Conservation (phyloP, 1,284 basidiomycete genomes). For the Porodaedalea pini region DNA sequence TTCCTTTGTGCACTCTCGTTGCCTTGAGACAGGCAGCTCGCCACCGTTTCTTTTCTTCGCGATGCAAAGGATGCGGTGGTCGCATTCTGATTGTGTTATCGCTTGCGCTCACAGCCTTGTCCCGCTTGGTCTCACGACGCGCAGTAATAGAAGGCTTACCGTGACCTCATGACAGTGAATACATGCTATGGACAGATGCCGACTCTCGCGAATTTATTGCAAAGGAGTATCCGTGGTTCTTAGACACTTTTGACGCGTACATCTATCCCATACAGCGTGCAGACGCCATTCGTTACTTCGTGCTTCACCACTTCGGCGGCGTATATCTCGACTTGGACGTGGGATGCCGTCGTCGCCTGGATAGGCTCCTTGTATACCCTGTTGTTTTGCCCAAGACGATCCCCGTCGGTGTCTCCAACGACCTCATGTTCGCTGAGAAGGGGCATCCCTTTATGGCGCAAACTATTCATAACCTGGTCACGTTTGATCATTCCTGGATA, state of each 20-base stretch:
- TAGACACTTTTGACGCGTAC: slow-evolving; percentile 91
- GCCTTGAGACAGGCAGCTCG: not conserved
- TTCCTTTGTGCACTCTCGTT: not conserved
- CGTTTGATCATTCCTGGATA: slow-evolving; percentile 92
- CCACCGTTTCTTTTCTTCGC: slow-evolving; percentile 18
- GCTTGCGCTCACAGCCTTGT: not conserved
- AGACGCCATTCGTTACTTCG: slow-evolving; percentile 97
- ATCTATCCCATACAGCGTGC: slow-evolving; percentile 94
- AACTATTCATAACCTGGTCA: slow-evolving; percentile 87
- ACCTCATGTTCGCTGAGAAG: slow-evolving; percentile 90
- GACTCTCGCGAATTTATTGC: slow-evolving; percentile 88
- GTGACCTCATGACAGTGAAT: slow-evolving; percentile 57
- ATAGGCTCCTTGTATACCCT: slow-evolving; percentile 84
- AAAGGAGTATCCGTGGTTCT: slow-evolving; percentile 86
- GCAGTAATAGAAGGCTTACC: slow-evolving; percentile 3
- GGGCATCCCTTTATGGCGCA: slow-evolving; percentile 88
- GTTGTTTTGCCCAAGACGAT: slow-evolving; percentile 93
- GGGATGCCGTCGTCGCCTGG: slow-evolving; percentile 87
- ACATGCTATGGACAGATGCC: slow-evolving; percentile 97
- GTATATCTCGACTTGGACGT: slow-evolving; percentile 97
- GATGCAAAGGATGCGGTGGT: not conserved
- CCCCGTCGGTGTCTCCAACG: slow-evolving; percentile 96
- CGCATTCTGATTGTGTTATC: not conserved
- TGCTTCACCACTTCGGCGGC: slow-evolving; percentile 93
- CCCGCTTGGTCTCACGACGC: not conserved